phyloP scores from a whole-genome alignment of 257 asterid species.

The Solanum clarkiae region DNA sequence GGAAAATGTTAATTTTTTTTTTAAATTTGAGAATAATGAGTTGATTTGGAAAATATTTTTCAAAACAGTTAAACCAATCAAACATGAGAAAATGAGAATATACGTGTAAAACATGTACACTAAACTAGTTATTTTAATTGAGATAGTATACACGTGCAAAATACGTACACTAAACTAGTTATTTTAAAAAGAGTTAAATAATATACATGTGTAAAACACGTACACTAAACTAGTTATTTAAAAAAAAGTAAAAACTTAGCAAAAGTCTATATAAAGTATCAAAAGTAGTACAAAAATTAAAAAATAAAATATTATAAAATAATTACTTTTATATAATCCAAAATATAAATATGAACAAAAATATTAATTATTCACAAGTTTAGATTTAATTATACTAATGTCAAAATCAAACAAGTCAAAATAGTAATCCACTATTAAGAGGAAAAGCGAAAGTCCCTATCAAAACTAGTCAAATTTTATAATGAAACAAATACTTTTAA shows the following conservation, averaged over 20 bases:
- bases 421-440: background rate
- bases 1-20: no score
- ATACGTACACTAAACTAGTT: no score
- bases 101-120: no score
- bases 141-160: no score
- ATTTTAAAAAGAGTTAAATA: no score
- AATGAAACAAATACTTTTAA: background rate
- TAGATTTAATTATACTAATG: background rate
- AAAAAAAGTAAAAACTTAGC: background rate
- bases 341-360: background rate
- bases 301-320: background rate
- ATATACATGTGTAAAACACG: no score
- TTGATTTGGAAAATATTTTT: no score
- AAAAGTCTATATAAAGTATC: background rate
- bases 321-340: background rate
- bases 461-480: conserved; percentile 4
- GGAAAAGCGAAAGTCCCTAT: conserved; percentile 1
- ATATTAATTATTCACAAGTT: background rate
- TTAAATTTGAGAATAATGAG: no score
- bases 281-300: background rate
- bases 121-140: no score
- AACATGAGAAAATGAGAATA: no score
- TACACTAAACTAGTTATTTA: no score
- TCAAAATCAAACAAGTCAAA: background rate
- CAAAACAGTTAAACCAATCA: no score